Conservation (phyloP, 2,329 filamentous ascomycete species). For the Orbilia ellipsospora region DNA sequence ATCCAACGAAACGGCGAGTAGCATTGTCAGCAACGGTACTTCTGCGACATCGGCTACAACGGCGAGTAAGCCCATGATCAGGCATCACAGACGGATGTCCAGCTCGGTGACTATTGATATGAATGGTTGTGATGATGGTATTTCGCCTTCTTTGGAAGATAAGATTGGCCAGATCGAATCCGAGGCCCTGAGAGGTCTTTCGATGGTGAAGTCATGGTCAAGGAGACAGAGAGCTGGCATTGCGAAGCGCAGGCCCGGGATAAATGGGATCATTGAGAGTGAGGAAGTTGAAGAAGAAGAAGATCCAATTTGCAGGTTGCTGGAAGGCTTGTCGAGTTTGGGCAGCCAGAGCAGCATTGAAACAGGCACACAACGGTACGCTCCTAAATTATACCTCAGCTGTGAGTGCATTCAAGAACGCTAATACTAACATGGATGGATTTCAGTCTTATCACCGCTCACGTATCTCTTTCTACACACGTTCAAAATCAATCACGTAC, state of each 20-base stretch:
- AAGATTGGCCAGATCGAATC: conserved; percentile 78
- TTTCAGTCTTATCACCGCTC: conserved; percentile 76
- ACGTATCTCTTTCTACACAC: conserved; percentile 79
- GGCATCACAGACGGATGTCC: conserved; percentile 49
- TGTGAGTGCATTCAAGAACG: conserved; percentile 3
- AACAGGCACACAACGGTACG: conserved; percentile 76
- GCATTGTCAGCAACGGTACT: conserved; percentile 51
- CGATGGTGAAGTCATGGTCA: conserved; percentile 53
- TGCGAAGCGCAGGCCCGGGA: conserved; percentile 70
- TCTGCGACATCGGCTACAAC: conserved; percentile 41
- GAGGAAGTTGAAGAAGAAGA: conserved; percentile 58
- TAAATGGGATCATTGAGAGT: conserved; percentile 74
- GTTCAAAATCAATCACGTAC: conserved; percentile 79
- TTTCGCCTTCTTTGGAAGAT: conserved; percentile 74
- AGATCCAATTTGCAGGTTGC: conserved; percentile 73
- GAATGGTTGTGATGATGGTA: conserved; percentile 62
- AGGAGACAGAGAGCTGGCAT: conserved; percentile 46
- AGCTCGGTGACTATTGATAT: conserved; percentile 43
- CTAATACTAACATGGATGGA: conserved; percentile 38
- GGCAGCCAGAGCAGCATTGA: conserved; percentile 78
- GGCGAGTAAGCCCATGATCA: conserved; percentile 41
- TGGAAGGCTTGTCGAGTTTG: conserved; percentile 76
- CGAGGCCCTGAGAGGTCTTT: conserved; percentile 50
- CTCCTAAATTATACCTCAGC: conserved; percentile 25
- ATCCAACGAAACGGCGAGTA: conserved; percentile 50